Percentiles rank a stretch among this genome's conserved stretches.
phyloP scores from a whole-genome alignment of 345 rosid species.

The Eucalyptus virginea region DNA sequence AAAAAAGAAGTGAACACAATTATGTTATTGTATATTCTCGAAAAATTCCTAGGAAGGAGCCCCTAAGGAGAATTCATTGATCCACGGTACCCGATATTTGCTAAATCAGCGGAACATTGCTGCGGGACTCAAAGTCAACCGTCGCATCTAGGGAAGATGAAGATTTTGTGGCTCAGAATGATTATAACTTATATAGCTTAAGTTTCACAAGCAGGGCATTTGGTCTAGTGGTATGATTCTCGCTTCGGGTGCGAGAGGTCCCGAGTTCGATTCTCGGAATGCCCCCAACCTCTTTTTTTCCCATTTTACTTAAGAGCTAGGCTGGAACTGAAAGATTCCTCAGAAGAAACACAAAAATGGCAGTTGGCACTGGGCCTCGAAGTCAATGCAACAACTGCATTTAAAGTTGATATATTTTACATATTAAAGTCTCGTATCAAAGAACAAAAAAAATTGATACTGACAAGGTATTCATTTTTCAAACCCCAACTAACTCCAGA shows the following conservation, averaged over 20 bases:
- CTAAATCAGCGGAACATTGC: not conserved
- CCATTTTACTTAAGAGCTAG: not conserved
- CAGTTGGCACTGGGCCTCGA: not conserved
- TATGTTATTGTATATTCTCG: not conserved
- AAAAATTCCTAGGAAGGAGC: not conserved
- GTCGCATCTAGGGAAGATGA: not conserved
- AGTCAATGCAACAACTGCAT: not conserved
- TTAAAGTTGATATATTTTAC: not conserved
- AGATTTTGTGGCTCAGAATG: not conserved
- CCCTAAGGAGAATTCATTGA: not conserved
- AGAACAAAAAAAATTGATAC: not conserved
- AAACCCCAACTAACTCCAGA: not conserved
- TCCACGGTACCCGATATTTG: not conserved
- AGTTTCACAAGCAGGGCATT: conserved; percentile 20
- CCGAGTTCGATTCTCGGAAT: conserved; percentile 74
- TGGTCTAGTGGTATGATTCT: conserved; percentile 90
- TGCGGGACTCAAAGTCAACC: not conserved
- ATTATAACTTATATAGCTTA: rapidly evolving
- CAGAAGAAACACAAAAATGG: not conserved
- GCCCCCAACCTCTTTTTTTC: conserved; percentile 21
- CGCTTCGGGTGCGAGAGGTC: conserved; percentile 93
- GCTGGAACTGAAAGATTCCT: not conserved
- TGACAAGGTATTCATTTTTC: not conserved
- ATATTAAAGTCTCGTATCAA: not conserved
- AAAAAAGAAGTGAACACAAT: not conserved